Conservation (phyloP, 768 basidiomycete species). For the Hypholoma fasciculare region DNA sequence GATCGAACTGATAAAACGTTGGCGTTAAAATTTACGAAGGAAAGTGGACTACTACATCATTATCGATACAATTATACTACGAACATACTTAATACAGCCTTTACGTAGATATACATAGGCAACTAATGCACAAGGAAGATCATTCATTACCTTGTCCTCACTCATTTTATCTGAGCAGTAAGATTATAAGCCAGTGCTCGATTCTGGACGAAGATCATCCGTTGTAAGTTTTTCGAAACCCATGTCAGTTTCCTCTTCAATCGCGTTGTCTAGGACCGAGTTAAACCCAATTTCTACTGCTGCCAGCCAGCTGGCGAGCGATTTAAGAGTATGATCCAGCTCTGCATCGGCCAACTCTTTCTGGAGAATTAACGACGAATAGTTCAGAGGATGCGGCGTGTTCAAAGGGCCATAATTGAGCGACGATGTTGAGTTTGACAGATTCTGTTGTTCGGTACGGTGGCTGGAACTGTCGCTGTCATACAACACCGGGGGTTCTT, state of each 20-base stretch:
- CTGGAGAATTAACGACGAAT: constrained; percentile 50
- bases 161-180: not conserved
- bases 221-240: not conserved
- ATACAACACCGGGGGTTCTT: not conserved
- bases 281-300: constrained; percentile 73
- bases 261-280: constrained; percentile 64
- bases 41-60: too few species aligned
- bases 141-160: not conserved
- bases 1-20: too few species aligned
- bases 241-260: constrained; percentile 63
- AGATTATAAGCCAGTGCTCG: not conserved
- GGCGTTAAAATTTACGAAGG: too few species aligned
- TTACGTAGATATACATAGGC: too few species aligned
- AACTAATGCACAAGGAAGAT: not conserved
- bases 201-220: not conserved
- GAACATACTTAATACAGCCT: too few species aligned
- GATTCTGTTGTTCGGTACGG: constrained; percentile 5
- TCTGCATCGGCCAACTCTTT: constrained; percentile 62
- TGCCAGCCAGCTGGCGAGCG: constrained; percentile 75
- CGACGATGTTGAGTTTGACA: not conserved
- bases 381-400: constrained; percentile 50
- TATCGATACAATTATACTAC: too few species aligned
- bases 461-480: not conserved
- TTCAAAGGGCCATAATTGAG: not conserved
- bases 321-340: constrained; percentile 71